phyloP scores from a whole-genome alignment of 2,329 filamentous ascomycete genomes.

The Monosporascus sp. region DNA sequence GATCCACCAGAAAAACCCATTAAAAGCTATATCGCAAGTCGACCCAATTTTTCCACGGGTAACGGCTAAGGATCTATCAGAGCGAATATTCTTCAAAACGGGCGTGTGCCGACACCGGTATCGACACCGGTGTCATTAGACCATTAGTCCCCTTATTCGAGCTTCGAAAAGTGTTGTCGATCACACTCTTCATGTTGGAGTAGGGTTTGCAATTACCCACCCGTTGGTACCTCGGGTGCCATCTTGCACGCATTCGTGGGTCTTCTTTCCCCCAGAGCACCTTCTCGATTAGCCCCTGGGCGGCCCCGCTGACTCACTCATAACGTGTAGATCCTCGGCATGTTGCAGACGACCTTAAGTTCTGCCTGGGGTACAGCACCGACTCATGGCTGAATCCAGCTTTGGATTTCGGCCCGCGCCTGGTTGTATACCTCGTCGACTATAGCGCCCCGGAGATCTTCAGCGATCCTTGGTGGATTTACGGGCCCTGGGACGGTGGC shows the following conservation, averaged over 20 bases:
- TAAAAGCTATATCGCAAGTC: too few relatives aligned
- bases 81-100: too few relatives aligned
- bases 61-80: too few relatives aligned
- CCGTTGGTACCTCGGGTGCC: too few relatives aligned
- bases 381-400: conserved; percentile 32
- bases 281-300: background rate
- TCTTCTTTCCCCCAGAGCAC: background rate
- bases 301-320: background rate
- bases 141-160: too few relatives aligned
- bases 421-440: conserved; percentile 11
- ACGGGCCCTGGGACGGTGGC: conserved; percentile 21
- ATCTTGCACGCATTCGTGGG: conserved; percentile 27
- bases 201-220: too few relatives aligned
- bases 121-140: too few relatives aligned
- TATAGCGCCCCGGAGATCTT: conserved; percentile 21
- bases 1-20: too few relatives aligned
- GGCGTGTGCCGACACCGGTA: too few relatives aligned
- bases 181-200: too few relatives aligned
- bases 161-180: too few relatives aligned
- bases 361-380: conserved; percentile 31
- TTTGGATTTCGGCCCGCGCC: conserved; percentile 27
- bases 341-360: conserved; percentile 31
- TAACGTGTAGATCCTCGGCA: conserved; percentile 21
- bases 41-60: too few relatives aligned
- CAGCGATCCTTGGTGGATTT: conserved; percentile 26